These are phyloP conservation scores for Penicillium thymicola DNA, from an alignment of 2,329 filamentous ascomycete species.

Conservation along the genomic window DNA sequence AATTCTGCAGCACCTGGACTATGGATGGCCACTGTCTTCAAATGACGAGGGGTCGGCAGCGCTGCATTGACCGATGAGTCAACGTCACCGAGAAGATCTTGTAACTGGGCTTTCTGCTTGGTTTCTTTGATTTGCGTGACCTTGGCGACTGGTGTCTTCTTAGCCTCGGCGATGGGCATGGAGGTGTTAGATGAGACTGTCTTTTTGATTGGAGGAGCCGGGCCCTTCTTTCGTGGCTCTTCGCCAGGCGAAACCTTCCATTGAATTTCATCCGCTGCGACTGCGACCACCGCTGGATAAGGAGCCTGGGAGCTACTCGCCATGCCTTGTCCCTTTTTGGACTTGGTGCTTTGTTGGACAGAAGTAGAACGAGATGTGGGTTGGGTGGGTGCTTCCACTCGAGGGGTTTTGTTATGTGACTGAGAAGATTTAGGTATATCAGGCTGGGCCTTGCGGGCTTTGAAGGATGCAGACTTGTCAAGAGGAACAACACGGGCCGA, in stretches of 20 bases:
- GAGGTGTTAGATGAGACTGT: background rate
- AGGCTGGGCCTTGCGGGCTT: background rate
- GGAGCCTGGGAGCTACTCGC: background rate
- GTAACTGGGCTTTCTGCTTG: background rate
- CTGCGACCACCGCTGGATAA: background rate
- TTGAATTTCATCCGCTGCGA: background rate
- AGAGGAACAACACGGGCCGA: background rate
- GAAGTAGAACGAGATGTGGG: background rate
- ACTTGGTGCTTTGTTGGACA: too few relatives aligned
- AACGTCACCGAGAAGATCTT: background rate
- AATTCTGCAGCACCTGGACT: background rate
- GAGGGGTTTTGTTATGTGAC: background rate
- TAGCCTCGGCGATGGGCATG: background rate
- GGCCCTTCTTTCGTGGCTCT: background rate
- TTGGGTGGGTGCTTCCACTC: background rate
- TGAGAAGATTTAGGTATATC: background rate
- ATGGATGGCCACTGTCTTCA: background rate
- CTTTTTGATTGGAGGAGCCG: background rate
- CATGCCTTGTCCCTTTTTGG: too few relatives aligned
- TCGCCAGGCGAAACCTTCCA: background rate
- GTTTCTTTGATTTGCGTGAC: background rate
- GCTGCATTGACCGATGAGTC: background rate
- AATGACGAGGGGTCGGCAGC: background rate
- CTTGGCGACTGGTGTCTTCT: background rate
- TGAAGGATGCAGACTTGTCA: background rate